Evolutionary conservation across 805 yeast genomes (phyloP), one percentile per base, ranked within the genome.

Genomic region (Nakazawaea laoshanensis): DNA sequence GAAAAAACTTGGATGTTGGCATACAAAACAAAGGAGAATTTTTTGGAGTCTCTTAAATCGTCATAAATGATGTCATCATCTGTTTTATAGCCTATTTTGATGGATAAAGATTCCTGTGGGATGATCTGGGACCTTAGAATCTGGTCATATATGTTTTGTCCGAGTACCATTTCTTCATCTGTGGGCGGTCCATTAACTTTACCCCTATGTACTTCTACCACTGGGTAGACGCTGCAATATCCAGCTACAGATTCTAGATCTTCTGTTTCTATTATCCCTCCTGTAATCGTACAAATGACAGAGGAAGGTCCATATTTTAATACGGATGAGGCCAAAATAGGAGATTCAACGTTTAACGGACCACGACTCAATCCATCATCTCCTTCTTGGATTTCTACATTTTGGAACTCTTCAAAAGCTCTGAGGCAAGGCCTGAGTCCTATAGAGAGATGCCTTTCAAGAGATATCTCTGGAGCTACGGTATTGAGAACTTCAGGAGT

Each of bases 401-500:
- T 65, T 42, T 80, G 74, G 55, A 82, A 82, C 56, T 88, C 95
- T 44, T 71, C 70, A 46, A 77, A 74, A 21, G 66, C 64, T 28
- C 96, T 69, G 31, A 78, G 56, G 29, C 77, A 72, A 7, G 96
- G 95, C 41, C 96, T 75, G 15, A 80, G 48, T 0, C 92, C 89
- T 13, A 74, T 59, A 13, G 79, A 68, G 11, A 88, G 52, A 52
- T 86, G 94, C 48, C 94, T 70, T 49, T 82, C 81, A 27, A 88
- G 62, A 4, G 89, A 81, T 10, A 83, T 51, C 36, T 85, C 95
- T 1, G 96, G 96, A 2, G 94, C 85, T 23, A 88, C 70, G 33
- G 92, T 62, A 1, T 92, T 87, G 27, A 88, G 61, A 8, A 86
- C 85, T 17, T 77, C 81, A 1, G 95, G 89, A 2, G 92, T 78